phyloP scores from a whole-genome alignment of 441 rosid species.

The Jatropha podagrica region DNA sequence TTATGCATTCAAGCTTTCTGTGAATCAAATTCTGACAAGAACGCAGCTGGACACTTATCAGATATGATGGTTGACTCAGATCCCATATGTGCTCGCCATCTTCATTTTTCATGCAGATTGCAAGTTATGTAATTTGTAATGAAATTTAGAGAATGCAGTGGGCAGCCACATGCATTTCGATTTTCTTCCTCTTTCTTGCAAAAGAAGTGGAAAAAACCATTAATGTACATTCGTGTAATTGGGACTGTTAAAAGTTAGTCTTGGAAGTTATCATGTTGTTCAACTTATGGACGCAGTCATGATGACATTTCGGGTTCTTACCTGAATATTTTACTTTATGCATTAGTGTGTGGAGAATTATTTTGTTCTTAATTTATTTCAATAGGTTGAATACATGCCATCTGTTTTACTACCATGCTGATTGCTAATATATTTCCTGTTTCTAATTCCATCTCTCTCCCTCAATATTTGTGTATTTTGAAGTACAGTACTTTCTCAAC shows the following conservation, averaged over 20 bases:
- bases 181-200: not conserved
- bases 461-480: not conserved
- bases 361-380: not conserved
- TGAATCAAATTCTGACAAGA: not conserved
- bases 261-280: not conserved
- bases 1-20: not conserved
- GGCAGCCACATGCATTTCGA: not conserved
- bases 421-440: not conserved
- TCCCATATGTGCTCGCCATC: conserved; percentile 6
- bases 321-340: not conserved
- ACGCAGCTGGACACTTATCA: not conserved
- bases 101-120: not conserved
- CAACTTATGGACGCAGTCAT: not conserved
- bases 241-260: not conserved
- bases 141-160: not conserved
- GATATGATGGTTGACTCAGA: not conserved
- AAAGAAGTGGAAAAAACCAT: not conserved
- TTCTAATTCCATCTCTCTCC: not conserved
- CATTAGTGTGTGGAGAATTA: not conserved
- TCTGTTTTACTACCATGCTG: not conserved
- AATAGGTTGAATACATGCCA: not conserved
- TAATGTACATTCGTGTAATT: not conserved
- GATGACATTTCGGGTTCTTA: not conserved
- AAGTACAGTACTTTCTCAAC: not conserved
- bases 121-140: not conserved